phyloP scores from a whole-genome alignment of 805 yeast genomes.

The Cyberlindnera xishuangbannaensis region DNA sequence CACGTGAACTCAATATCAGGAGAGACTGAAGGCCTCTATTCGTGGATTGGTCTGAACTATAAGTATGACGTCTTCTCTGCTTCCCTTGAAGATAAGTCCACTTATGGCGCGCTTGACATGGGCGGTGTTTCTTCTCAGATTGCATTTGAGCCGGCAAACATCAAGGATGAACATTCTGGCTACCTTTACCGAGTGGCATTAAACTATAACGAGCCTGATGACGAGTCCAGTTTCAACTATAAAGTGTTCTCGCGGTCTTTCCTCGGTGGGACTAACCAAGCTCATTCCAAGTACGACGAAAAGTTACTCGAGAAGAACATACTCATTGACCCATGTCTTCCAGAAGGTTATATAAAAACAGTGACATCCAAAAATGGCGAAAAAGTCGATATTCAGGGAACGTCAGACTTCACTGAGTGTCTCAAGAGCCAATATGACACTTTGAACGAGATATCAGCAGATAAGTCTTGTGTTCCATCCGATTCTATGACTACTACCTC shows the following conservation, averaged over 20 bases:
- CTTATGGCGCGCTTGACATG: slow-evolving; percentile 90
- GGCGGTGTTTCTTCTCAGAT: slow-evolving; percentile 95
- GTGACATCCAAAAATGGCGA: slow-evolving; percentile 11
- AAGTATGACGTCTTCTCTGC: slow-evolving; percentile 40
- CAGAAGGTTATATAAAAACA: slow-evolving; percentile 34
- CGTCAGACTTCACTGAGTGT: slow-evolving; percentile 47
- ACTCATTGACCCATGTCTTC: slow-evolving; percentile 50
- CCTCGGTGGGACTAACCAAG: slow-evolving; percentile 57
- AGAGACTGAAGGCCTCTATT: slow-evolving; percentile 59
- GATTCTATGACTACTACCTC: slow-evolving; percentile 27
- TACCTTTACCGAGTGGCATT: slow-evolving; percentile 41
- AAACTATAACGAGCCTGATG: slow-evolving; percentile 27
- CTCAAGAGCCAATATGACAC: slow-evolving; percentile 41
- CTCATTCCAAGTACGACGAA: slow-evolving; percentile 41
- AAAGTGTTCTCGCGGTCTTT: slow-evolving; percentile 50
- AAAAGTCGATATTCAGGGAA: slow-evolving; percentile 36
- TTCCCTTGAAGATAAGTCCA: slow-evolving; percentile 18
- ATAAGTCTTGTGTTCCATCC: slow-evolving; percentile 20
- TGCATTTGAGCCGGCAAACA: slow-evolving; percentile 47
- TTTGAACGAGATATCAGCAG: slow-evolving; percentile 24
- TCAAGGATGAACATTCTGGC: slow-evolving; percentile 34
- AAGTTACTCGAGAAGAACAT: slow-evolving; percentile 24
- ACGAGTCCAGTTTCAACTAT: slow-evolving; percentile 26
- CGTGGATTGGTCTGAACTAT: slow-evolving; percentile 62
- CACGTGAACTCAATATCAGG: slow-evolving; percentile 61